A percentile compares a stretch with the other conserved stretches of the same genome.
Evolutionary conservation across 2,329 filamentous ascomycete species (phyloP).

Genomic region (Sporothrix brunneoviolacea): DNA sequence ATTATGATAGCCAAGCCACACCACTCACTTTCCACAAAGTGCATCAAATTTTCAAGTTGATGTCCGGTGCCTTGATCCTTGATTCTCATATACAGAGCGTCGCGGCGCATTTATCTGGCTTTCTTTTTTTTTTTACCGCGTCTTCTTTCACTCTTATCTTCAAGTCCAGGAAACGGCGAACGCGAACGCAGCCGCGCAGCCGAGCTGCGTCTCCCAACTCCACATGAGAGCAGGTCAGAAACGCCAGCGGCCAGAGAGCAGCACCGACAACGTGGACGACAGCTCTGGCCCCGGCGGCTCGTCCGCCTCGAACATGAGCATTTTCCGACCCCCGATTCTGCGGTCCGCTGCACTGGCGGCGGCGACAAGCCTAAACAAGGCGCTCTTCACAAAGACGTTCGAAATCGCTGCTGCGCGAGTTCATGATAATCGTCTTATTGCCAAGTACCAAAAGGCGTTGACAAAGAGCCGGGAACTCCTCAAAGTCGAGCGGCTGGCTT

Average conservation of each 20-base stretch:
- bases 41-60: too few relatives aligned
- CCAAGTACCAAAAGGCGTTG: constrained; percentile 61
- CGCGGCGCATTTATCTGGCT: too few relatives aligned
- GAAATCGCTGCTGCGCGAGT: constrained; percentile 73
- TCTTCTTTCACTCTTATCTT: too few relatives aligned
- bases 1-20: too few relatives aligned
- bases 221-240: constrained; percentile 17
- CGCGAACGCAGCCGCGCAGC: too few relatives aligned
- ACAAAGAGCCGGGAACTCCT: constrained; percentile 61
- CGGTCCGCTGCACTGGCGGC: constrained; percentile 58
- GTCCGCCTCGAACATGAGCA: constrained; percentile 36
- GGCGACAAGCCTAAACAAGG: constrained; percentile 58
- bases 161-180: too few relatives aligned
- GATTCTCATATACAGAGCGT: too few relatives aligned
- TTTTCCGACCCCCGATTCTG: constrained; percentile 73
- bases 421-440: constrained; percentile 67
- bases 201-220: too few relatives aligned
- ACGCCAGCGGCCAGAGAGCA: constrained; percentile 15
- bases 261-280: constrained; percentile 7
- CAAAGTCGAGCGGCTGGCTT: constrained; percentile 53
- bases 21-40: too few relatives aligned
- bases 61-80: too few relatives aligned
- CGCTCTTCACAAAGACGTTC: constrained; percentile 72
- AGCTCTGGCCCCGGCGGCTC: neutral
- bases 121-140: too few relatives aligned